phyloP scores from a whole-genome alignment of 768 basidiomycete species.

The Lactifluus hygrophoroides region DNA sequence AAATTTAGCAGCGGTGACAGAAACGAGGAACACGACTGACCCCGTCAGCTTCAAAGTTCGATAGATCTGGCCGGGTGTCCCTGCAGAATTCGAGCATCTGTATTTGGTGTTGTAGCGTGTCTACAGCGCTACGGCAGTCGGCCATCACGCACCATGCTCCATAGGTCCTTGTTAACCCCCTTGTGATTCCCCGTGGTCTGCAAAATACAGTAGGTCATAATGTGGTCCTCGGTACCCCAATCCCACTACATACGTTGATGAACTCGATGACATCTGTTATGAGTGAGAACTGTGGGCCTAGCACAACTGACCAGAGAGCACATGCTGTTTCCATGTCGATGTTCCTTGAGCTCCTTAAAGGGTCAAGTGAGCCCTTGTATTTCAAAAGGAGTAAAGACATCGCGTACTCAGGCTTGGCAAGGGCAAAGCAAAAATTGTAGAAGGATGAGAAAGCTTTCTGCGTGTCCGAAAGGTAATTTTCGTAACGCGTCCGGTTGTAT shows the following conservation, averaged over 20 bases:
- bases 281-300: conserved; percentile 58
- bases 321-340: conserved; percentile 78
- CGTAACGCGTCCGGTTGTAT: conserved; percentile 49
- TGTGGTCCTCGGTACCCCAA: neutral
- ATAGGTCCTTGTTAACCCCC: conserved; percentile 76
- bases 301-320: conserved; percentile 68
- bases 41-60: conserved; percentile 68
- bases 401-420: conserved; percentile 66
- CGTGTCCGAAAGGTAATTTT: conserved; percentile 39
- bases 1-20: neutral
- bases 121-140: neutral
- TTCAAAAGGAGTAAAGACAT: neutral
- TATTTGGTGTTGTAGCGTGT: neutral
- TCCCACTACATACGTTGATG: conserved; percentile 41
- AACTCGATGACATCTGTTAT: conserved; percentile 58
- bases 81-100: conserved; percentile 74
- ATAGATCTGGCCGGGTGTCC: conserved; percentile 48
- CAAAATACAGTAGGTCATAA: neutral
- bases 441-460: conserved; percentile 51
- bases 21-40: conserved; percentile 35
- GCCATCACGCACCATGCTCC: conserved; percentile 59
- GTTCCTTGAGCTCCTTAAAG: conserved; percentile 54
- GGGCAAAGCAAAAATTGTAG: conserved; percentile 61
- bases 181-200: conserved; percentile 53
- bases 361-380: neutral